Evolutionary conservation across 2,329 filamentous ascomycete genomes (phyloP), one percentile per base, ranked within the genome.

Genomic region (Aspergillus transmontanensis): DNA sequence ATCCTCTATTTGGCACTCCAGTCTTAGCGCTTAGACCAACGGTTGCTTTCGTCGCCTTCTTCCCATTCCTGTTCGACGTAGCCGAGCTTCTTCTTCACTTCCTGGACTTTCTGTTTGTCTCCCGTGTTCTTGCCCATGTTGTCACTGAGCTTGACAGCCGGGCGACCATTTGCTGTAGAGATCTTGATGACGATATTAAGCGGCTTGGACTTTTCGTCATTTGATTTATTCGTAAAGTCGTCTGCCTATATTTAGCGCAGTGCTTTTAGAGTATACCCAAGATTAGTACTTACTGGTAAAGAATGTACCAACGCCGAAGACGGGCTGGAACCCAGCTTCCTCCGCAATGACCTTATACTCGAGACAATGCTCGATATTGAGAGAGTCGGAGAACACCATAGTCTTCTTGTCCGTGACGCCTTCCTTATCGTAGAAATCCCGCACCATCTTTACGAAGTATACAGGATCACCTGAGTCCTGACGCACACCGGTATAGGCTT

Each of bases 171-270:
- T 0, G 93, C 95, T 11, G 92, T 93, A 66, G 92, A 92, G 64
- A 99, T 85, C 81, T 99, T 99, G 81, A 99, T 97, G 69, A 99
- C 95, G 72, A 99, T 99, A 73, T 99, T 99, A 60, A 99, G 82
- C 0, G 95, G 95, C 19, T 89, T 87, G 0, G 94, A 97, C 79
- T 97, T 98, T 69, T 88, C 88, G 45, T 89, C 89, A 0, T 89
- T 91, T 41, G 84, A 87, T 64, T 86, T 81, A 68, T 90, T 87
- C n/a, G 81, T 82, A 76, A 95, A 99, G 78, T 99, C 95, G 73
- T 99, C 87, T 86, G 11, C 2, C 26, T n/a, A 55, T 39, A 39
- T 4, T 55, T 39, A 55, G 51, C 32, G 14, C 21, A 16, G 26
- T 55, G 54, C 9, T 9, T 26, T 1, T 56, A 23, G 23, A n/a